These are phyloP conservation scores for Sporothrix euskadiensis DNA, from an alignment of 2,329 filamentous ascomycete genomes.

Conservation along the genomic window DNA sequence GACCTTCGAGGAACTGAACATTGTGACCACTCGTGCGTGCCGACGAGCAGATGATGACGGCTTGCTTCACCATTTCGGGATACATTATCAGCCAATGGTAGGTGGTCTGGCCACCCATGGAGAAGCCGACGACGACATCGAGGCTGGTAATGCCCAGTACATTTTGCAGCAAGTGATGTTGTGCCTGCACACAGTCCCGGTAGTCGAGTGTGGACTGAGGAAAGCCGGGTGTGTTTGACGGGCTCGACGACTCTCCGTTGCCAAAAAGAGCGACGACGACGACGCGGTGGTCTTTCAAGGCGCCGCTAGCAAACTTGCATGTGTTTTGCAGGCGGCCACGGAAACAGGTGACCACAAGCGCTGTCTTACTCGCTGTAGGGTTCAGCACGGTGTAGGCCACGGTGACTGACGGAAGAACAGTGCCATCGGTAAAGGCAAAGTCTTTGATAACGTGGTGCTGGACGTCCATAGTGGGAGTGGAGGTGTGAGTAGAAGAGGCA, in stretches of 20 bases:
- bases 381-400: constrained; percentile 29
- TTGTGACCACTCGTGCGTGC: constrained; percentile 55
- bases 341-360: constrained; percentile 30
- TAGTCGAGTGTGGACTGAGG: constrained; percentile 45
- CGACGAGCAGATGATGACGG: constrained; percentile 52
- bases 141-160: constrained; percentile 47
- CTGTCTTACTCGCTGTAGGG: constrained; percentile 19
- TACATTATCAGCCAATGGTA: constrained; percentile 55
- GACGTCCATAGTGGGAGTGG: neutral
- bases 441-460: constrained; percentile 17
- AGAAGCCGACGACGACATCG: constrained; percentile 55
- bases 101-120: constrained; percentile 57
- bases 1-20: constrained; percentile 56
- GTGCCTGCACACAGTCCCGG: constrained; percentile 54
- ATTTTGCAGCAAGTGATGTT: constrained; percentile 46
- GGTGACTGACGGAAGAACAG: constrained; percentile 23
- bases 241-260: constrained; percentile 56
- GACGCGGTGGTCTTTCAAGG: constrained; percentile 46
- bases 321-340: constrained; percentile 29
- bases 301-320: constrained; percentile 25
- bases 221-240: constrained; percentile 50
- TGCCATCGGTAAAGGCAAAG: constrained; percentile 27
- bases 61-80: constrained; percentile 49
- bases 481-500: neutral
- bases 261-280: constrained; percentile 54